Evolutionary conservation across 768 basidiomycete genomes (phyloP).

Genomic region (Termitomyces heimii): DNA sequence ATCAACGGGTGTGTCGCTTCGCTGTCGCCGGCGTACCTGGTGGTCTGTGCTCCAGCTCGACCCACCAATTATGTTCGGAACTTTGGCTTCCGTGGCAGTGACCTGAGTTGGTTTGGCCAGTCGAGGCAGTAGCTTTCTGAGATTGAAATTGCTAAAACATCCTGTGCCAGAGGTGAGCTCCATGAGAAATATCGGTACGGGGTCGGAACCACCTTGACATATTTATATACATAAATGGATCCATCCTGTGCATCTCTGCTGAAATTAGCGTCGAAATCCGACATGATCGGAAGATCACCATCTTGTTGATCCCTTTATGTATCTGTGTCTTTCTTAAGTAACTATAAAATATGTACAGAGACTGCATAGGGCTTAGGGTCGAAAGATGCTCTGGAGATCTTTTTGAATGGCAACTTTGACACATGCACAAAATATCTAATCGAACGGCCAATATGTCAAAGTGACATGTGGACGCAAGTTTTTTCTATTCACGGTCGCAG

Average conservation of each 20-base stretch:
- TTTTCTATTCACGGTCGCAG: too few relatives aligned
- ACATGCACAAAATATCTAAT: too few relatives aligned
- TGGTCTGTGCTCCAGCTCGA: not conserved
- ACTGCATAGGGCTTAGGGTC: not conserved
- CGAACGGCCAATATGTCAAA: too few relatives aligned
- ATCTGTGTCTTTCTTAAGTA: too few relatives aligned
- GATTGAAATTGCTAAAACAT: constrained; percentile 11
- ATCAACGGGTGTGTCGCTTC: not conserved
- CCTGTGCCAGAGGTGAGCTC: not conserved
- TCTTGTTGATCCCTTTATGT: too few relatives aligned
- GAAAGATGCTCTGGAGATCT: too few relatives aligned
- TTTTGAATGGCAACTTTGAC: too few relatives aligned
- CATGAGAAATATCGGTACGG: not conserved
- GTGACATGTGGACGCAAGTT: too few relatives aligned
- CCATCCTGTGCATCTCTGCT: not conserved
- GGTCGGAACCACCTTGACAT: not conserved
- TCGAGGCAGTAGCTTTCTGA: constrained; percentile 5
- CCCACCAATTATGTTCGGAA: not conserved
- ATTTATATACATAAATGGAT: not conserved
- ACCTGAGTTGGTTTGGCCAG: not conserved
- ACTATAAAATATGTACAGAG: not conserved
- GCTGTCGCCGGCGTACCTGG: constrained; percentile 1
- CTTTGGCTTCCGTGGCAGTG: not conserved
- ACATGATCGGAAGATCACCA: constrained; percentile 1
- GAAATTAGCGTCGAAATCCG: not conserved